Conservation (phyloP, 345 rosid genomes). For the Trapa bicornis region DNA sequence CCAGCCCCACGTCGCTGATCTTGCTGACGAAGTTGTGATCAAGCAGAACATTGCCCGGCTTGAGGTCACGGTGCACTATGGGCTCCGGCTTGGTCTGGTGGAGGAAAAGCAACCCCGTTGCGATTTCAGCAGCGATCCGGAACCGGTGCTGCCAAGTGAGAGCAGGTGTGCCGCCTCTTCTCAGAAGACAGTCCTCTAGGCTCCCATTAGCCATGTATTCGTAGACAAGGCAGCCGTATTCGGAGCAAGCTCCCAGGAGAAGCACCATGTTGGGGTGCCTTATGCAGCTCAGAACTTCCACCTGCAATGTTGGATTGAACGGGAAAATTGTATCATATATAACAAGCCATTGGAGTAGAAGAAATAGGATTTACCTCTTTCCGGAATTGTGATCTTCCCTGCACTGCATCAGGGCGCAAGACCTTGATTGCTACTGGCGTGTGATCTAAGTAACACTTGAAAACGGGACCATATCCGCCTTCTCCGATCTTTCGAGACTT, state of each 20-base stretch:
- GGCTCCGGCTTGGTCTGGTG: conserved; percentile 9
- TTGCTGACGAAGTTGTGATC: conserved; percentile 8
- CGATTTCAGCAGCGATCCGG: conserved; percentile 4
- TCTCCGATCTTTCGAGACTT: conserved; percentile 49
- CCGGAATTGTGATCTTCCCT: conserved; percentile 7
- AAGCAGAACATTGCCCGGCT: conserved; percentile 7
- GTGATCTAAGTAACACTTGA: conserved; percentile 6
- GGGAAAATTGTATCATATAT: no score
- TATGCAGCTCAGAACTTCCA: conserved; percentile 7
- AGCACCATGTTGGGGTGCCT: conserved; percentile 8
- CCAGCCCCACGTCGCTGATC: conserved; percentile 8
- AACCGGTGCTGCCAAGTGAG: conserved; percentile 1
- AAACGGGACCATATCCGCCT: conserved; percentile 77
- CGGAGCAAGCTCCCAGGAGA: conserved; percentile 5
- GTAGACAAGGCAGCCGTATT: conserved; percentile 4
- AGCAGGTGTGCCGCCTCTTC: not conserved
- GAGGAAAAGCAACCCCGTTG: conserved; percentile 5
- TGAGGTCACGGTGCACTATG: conserved; percentile 5
- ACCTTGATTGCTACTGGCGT: conserved; percentile 4
- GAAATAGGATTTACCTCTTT: not conserved
- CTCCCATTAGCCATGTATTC: conserved; percentile 8
- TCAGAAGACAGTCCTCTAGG: conserved; percentile 1
- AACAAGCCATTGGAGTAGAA: not conserved
- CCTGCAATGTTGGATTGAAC: not conserved
- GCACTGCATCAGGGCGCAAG: conserved; percentile 5